These are phyloP conservation scores for Coniochaeta sp. DNA, from an alignment of 2,329 filamentous ascomycete genomes.

Conservation along the genomic window DNA sequence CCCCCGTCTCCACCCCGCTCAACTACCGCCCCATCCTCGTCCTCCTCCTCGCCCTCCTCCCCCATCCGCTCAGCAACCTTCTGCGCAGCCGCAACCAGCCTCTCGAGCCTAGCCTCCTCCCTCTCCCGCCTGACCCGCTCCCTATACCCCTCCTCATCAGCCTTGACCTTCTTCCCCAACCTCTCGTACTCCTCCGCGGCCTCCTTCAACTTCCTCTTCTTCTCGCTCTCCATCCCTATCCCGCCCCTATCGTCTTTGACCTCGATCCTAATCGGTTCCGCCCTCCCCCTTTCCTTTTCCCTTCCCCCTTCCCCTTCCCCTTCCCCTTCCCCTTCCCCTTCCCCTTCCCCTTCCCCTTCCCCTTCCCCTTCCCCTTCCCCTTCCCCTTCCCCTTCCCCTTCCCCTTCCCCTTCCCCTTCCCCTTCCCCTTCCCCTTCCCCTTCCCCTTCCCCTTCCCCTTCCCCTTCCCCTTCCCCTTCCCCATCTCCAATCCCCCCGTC, in stretches of 20 bases:
- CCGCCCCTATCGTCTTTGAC: conserved; percentile 76
- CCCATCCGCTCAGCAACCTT: conserved; percentile 74
- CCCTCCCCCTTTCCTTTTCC: neutral
- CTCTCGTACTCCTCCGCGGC: conserved; percentile 39
- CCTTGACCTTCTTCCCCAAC: conserved; percentile 22
- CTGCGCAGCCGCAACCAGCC: conserved; percentile 69
- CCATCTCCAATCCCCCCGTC: conserved; percentile 12
- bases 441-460: conserved; percentile 8
- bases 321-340: conserved; percentile 12
- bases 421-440: conserved; percentile 4
- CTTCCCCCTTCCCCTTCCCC: conserved; percentile 10
- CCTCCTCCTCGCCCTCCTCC: conserved; percentile 34
- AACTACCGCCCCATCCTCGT: conserved; percentile 9
- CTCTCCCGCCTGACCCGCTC: conserved; percentile 64
- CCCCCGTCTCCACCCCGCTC: conserved; percentile 6
- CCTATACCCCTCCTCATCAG: conserved; percentile 64
- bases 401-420: conserved; percentile 10
- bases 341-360: neutral
- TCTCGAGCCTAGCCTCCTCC: conserved; percentile 62
- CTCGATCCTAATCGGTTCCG: conserved; percentile 67
- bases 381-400: neutral
- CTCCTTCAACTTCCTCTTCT: conserved; percentile 69
- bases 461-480: conserved; percentile 7
- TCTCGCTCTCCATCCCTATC: conserved; percentile 76
- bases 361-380: conserved; percentile 11